Evolutionary conservation across 306 rosid genomes (phyloP).

Genomic region (Cicer yamashitae): DNA sequence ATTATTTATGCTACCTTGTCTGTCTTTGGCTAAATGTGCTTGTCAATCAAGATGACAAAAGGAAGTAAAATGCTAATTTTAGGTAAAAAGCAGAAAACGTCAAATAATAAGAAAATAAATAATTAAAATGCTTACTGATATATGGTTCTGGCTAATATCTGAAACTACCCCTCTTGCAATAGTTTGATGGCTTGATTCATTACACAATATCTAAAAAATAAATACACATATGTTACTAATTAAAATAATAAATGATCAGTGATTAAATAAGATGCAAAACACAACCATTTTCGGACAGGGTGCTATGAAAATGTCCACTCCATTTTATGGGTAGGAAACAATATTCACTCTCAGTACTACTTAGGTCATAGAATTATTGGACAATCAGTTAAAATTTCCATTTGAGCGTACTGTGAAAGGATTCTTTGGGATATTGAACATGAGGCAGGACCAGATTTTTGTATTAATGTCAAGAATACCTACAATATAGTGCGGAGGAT

Average conservation of each 20-base stretch:
- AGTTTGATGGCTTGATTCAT: conserved; percentile 62
- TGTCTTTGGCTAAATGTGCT: conserved; percentile 10
- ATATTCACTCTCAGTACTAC: conserved; percentile 3
- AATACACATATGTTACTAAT: conserved; percentile 20
- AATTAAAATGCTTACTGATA: conserved; percentile 69
- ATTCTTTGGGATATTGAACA: neutral
- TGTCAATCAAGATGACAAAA: neutral
- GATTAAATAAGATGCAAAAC: conserved; percentile 34
- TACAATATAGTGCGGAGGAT: neutral
- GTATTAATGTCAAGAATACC: neutral
- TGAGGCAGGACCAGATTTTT: neutral
- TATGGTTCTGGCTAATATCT: conserved; percentile 66
- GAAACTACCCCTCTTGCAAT: conserved; percentile 80
- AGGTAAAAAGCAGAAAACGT: conserved; percentile 6
- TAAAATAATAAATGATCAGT: conserved; percentile 2
- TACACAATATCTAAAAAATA: conserved; percentile 72
- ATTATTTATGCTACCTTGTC: neutral
- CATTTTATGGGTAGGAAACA: conserved; percentile 36
- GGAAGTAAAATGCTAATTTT: conserved; percentile 31
- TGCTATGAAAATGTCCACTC: conserved; percentile 22
- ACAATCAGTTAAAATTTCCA: conserved; percentile 12
- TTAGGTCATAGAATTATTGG: conserved; percentile 6
- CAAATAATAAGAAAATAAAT: conserved; percentile 37
- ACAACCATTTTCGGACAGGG: conserved; percentile 5
- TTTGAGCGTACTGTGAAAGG: neutral